Base-by-base conservation (phyloP, 148 eudicot species). In the Oxyria digyna region DNA sequence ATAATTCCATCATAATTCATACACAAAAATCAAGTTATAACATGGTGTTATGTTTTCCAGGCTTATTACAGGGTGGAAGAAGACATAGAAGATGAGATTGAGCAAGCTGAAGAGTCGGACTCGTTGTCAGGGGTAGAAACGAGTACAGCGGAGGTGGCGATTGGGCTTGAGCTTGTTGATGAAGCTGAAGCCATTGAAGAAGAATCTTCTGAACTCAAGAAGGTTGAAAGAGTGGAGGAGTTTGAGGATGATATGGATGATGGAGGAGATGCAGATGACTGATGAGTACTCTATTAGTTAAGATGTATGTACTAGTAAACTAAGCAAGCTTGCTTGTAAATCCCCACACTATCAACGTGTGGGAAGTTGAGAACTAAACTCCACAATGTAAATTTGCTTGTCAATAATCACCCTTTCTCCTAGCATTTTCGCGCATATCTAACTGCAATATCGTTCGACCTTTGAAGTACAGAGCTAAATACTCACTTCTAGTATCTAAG, bases 1-100 rank as follows among this genome's bases (percentile, higher is more conserved):
- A n/a, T n/a, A n/a, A n/a, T 38, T 38, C 4, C 8, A 38, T 2
- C 41, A 31, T 32, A 35, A 10, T 24, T 59, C 31, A 26, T 11
- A 35, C 38, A 35, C 4, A 35, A 6, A 59, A 24, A 4, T 59
- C 6, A 26, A 59, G 6, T 12, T 63, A 31, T 18, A 24, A 4
- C 37, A 26, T 17, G 26, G 42, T 38, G 42, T 26, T 4, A 18
- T 66, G 14, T 29, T 29, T 50, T 33, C 4, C 62, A 80, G 83
- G 83, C 72, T 1, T 80, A 80, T 55, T 77, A 80, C 71, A 77
- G 83, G 46, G 80, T 57, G 15, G 83, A 80, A 40, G 80, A 80
- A 24, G 68, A 71, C 35, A 80, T 74, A 67, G 80, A 80, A 32
- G 68, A 71, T 65, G 71, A 38, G 62, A 67, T 67, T 12, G 52